phyloP scores from a whole-genome alignment of 768 basidiomycete genomes.

The Dictyophora rubrovolvata region DNA sequence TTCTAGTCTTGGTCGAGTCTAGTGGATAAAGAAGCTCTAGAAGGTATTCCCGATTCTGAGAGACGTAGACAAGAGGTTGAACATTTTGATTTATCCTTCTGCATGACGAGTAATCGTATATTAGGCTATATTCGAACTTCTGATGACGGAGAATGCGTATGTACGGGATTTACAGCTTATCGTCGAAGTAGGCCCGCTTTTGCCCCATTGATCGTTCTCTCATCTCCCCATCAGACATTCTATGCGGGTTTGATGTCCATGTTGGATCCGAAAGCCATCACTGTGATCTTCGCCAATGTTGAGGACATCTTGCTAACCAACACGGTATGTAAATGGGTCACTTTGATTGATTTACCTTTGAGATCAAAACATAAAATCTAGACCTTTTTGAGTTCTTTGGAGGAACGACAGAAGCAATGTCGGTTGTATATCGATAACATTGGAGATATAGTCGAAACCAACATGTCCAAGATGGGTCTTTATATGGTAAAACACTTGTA shows the following conservation, averaged over 20 bases:
- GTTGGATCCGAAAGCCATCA: slow-evolving; percentile 66
- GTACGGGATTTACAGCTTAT: slow-evolving; percentile 87
- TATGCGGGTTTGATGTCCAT: slow-evolving; percentile 68
- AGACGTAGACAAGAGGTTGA: slow-evolving; percentile 79
- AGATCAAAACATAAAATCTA: slow-evolving; percentile 17
- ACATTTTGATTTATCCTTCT: neutral
- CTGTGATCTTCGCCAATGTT: slow-evolving; percentile 83
- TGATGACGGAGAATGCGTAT: slow-evolving; percentile 82
- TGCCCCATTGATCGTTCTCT: neutral
- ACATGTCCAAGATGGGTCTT: slow-evolving; percentile 67
- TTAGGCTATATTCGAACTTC: slow-evolving; percentile 89
- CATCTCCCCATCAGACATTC: slow-evolving; percentile 49
- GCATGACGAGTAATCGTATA: neutral
- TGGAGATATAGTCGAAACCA: slow-evolving; percentile 69
- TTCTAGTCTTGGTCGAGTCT: slow-evolving; percentile 84
- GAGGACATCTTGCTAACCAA: slow-evolving; percentile 88
- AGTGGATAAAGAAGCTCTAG: slow-evolving; percentile 74
- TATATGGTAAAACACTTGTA: slow-evolving; percentile 53
- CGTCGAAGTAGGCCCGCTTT: slow-evolving; percentile 54
- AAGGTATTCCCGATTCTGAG: slow-evolving; percentile 68
- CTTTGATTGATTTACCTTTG: neutral
- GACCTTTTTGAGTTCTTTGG: slow-evolving; percentile 80
- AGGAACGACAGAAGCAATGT: slow-evolving; percentile 85
- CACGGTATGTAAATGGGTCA: slow-evolving; percentile 42
- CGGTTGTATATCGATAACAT: slow-evolving; percentile 85